These are phyloP conservation scores for Volvox africanus DNA, from an alignment of 139 green algal genomes.

Conservation along the genomic window DNA sequence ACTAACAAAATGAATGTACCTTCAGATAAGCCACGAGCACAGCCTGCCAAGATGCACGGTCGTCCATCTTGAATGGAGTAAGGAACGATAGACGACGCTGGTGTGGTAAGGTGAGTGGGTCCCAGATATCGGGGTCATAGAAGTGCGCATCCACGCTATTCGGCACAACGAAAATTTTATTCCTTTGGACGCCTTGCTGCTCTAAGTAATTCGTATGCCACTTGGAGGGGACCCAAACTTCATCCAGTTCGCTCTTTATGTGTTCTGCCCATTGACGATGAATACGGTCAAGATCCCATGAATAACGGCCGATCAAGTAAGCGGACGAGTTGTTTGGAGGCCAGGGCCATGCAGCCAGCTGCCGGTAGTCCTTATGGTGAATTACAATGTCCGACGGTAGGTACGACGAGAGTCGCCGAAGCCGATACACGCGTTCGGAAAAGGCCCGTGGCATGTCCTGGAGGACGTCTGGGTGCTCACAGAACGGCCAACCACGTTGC, in stretches of 20 bases:
- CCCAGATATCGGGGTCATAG: constrained; percentile 8
- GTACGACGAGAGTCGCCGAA: background rate
- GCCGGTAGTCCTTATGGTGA: constrained; percentile 10
- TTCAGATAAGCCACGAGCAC: constrained; percentile 45
- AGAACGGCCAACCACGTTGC: background rate
- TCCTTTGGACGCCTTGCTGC: constrained; percentile 24
- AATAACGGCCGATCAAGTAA: constrained; percentile 7
- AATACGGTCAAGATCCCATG: background rate
- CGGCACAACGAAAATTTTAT: constrained; percentile 49
- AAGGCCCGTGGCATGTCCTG: background rate
- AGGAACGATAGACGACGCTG: constrained; percentile 51
- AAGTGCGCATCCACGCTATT: constrained; percentile 47
- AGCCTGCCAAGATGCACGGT: constrained; percentile 56
- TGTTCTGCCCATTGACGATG: background rate
- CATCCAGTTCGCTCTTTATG: background rate
- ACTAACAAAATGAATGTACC: background rate
- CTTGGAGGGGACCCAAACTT: constrained; percentile 51
- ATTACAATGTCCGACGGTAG: background rate
- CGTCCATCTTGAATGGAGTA: constrained; percentile 64
- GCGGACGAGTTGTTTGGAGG: constrained; percentile 7
- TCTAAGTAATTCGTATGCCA: constrained; percentile 48
- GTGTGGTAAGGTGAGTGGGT: background rate
- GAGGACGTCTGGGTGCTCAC: constrained; percentile 5
- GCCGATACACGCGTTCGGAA: background rate
- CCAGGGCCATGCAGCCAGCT: constrained; percentile 11